A percentile compares a stretch with the other conserved stretches of the same genome.
These are phyloP conservation scores for Cyberlindnera xylosilytica DNA, from an alignment of 805 yeast species.

Conservation along the genomic window DNA sequence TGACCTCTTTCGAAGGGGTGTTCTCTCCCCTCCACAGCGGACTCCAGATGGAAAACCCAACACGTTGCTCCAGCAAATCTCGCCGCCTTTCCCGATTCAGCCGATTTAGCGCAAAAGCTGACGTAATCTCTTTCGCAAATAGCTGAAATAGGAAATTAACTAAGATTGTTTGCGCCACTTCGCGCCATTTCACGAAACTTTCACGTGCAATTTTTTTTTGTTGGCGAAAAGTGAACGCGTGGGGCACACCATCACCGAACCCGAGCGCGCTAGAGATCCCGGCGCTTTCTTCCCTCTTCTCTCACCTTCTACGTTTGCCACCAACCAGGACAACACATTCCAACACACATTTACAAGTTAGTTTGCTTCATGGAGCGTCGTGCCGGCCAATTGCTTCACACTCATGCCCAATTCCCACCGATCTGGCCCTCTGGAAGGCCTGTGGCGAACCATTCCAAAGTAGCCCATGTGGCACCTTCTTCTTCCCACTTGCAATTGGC, in stretches of 20 bases:
- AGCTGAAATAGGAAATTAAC: neutral
- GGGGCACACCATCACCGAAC: slow-evolving; percentile 9
- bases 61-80: slow-evolving; percentile 1
- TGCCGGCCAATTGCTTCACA: neutral
- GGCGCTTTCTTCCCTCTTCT: neutral
- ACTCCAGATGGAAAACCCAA: slow-evolving; percentile 1
- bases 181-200: neutral
- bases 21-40: neutral
- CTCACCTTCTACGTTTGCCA: neutral
- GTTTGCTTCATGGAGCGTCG: neutral
- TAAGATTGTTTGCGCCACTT: neutral
- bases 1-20: neutral
- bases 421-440: no score
- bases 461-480: slow-evolving; percentile 4
- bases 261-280: slow-evolving; percentile 2
- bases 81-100: neutral
- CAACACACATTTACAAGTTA: neutral
- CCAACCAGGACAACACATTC: neutral
- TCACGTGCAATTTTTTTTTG: slow-evolving; percentile 7
- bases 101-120: no score
- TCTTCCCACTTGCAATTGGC: neutral
- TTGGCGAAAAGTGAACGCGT: slow-evolving; percentile 2
- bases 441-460: no score
- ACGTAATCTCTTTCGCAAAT: neutral
- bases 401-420: no score